A percentile compares a stretch with the other conserved stretches of the same genome.
Conservation (phyloP, 495 filamentous ascomycete species). For the Penicillium maclennaniae region DNA sequence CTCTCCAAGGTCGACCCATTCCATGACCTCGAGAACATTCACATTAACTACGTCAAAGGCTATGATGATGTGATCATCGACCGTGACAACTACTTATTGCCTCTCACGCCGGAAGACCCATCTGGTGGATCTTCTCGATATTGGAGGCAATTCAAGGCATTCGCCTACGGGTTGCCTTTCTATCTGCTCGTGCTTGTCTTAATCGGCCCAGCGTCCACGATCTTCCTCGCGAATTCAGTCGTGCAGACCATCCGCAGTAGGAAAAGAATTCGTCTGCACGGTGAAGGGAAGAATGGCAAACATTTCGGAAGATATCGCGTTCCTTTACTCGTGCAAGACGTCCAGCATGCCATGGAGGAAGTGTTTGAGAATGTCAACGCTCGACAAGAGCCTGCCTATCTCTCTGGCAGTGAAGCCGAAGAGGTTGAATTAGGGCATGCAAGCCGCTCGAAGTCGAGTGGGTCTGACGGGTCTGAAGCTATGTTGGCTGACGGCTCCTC, state of each 20-base stretch:
- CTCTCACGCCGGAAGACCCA: slow-evolving; percentile 30
- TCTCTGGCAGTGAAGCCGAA: slow-evolving; percentile 41
- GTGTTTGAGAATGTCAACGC: slow-evolving; percentile 67
- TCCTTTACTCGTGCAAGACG: slow-evolving; percentile 68
- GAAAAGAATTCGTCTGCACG: slow-evolving; percentile 71
- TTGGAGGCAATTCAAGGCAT: slow-evolving; percentile 24
- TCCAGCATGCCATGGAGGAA: slow-evolving; percentile 67
- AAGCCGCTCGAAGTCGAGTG: background rate
- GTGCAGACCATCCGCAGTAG: slow-evolving; percentile 70
- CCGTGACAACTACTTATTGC: slow-evolving; percentile 56
- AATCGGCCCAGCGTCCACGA: slow-evolving; percentile 60
- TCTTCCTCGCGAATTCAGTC: slow-evolving; percentile 71
- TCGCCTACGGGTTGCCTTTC: slow-evolving; percentile 49
- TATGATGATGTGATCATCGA: slow-evolving; percentile 79
- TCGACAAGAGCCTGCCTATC: slow-evolving; percentile 58
- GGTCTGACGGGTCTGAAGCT: too few species aligned
- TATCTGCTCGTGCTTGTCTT: slow-evolving; percentile 60
- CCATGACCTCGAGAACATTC: slow-evolving; percentile 55
- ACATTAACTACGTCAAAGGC: slow-evolving; percentile 66
- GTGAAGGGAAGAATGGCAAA: slow-evolving; percentile 62
- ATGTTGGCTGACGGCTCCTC: slow-evolving; percentile 18
- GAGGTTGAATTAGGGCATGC: background rate
- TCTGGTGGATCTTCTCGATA: slow-evolving; percentile 28
- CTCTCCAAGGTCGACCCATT: slow-evolving; percentile 76
- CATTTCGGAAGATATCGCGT: slow-evolving; percentile 65